Base-by-base conservation (phyloP, 768 basidiomycete genomes). In the Amylocystis lapponica region DNA sequence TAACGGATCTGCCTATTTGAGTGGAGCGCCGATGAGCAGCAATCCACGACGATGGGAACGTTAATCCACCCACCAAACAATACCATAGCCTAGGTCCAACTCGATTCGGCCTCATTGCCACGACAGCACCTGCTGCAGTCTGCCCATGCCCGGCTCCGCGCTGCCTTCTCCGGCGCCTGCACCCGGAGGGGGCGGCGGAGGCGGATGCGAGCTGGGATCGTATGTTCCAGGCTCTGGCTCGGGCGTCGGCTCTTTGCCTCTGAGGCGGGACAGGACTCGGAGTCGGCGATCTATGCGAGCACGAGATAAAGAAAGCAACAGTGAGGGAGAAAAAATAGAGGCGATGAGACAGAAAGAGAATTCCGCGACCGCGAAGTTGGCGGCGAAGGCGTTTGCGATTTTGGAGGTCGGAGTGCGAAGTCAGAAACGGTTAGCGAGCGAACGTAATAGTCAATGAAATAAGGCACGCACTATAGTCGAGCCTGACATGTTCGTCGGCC, bases 391-490 rank as follows among this genome's bases (percentile, higher is more conserved):
- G 50, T 51, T 31, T 22, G 27, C 16, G 31, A 8, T n/a, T n/a
- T n/a, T n/a, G n/a, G 14, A 20, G 36, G 17, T 16, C 37, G n/a
- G 20, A 25, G 25, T 27, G 34, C 23, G 17, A 33, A 21, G 39
- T 6, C 13, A 36, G 27, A 32, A 21, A n/a, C 36, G 25, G 27
- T 8, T 33, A 27, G 20, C 21, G 27, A 20, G 41, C 21, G 13
- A 23, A 23, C 10, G 21, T 11, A 37, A 37, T 16, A 20, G 36
- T 16, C 7, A 16, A 16, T 22, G 36, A 9, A 37, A 39, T 17
- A 17, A 41, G 45, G 35, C 20, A 58, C 83, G 55, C 54, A 83
- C 86, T 68, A 54, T 86, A 86, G 52, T 89, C 85, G 37, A 70
- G 57, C 32, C 75, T 71, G 35, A 74, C 67, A 50, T 83, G 67